phyloP scores from a whole-genome alignment of 1,139 yeast species.

The Suhomyces panamericanus region DNA sequence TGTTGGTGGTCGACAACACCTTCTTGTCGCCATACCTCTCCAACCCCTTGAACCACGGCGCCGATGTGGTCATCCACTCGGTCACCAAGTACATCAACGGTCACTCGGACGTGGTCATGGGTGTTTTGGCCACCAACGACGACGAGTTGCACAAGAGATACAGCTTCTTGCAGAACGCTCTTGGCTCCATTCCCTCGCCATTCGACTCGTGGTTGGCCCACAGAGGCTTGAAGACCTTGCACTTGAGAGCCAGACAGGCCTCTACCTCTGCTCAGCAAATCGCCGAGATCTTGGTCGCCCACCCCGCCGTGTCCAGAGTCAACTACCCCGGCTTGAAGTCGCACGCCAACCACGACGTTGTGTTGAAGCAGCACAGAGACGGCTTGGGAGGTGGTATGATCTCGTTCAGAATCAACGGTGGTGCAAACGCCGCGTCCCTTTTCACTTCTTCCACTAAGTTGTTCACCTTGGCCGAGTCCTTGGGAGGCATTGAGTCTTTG shows the following conservation, averaged over 20 bases:
- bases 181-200: slow-evolving; percentile 88
- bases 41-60: slow-evolving; percentile 81
- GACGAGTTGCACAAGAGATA: slow-evolving; percentile 61
- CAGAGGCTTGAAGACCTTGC: slow-evolving; percentile 87
- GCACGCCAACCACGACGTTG: slow-evolving; percentile 64
- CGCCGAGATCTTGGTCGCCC: slow-evolving; percentile 61
- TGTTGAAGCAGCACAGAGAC: slow-evolving; percentile 74
- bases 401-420: slow-evolving; percentile 83
- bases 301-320: slow-evolving; percentile 60
- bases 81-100: slow-evolving; percentile 92
- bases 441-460: slow-evolving; percentile 74
- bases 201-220: slow-evolving; percentile 93
- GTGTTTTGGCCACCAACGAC: slow-evolving; percentile 72
- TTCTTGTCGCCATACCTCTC: slow-evolving; percentile 91
- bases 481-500: slow-evolving; percentile 87
- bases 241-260: slow-evolving; percentile 74
- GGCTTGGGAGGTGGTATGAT: slow-evolving; percentile 92
- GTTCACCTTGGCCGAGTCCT: slow-evolving; percentile 85
- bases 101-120: slow-evolving; percentile 90
- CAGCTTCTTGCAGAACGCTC: slow-evolving; percentile 82
- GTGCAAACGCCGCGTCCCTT: slow-evolving; percentile 70
- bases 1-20: slow-evolving; percentile 87
- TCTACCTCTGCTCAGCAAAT: slow-evolving; percentile 65
- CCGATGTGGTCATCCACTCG: slow-evolving; percentile 84
- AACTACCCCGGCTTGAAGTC: slow-evolving; percentile 81